phyloP scores from a whole-genome alignment of 2,329 filamentous ascomycete species.

The Monosporascus sp. region DNA sequence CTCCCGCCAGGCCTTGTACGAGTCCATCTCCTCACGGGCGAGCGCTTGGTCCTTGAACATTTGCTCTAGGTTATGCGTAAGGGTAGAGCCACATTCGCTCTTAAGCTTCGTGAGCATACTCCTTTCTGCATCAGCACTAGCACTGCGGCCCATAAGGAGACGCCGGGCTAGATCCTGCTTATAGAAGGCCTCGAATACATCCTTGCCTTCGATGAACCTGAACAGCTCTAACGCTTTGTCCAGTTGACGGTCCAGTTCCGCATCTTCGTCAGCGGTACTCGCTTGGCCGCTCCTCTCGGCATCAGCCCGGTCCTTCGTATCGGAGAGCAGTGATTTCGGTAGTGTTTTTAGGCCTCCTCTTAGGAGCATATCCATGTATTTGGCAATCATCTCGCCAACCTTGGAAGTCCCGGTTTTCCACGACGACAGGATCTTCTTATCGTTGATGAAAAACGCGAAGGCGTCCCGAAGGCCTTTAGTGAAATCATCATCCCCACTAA shows the following conservation, averaged over 20 bases:
- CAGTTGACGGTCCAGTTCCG: conserved; percentile 84
- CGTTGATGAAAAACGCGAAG: conserved; percentile 90
- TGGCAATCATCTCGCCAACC: conserved; percentile 97
- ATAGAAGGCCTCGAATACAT: conserved; percentile 98
- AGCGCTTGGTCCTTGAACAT: conserved; percentile 99
- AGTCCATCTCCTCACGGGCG: conserved; percentile 85
- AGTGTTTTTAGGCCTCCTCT: conserved; percentile 82
- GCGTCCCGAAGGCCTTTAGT: conserved; percentile 75
- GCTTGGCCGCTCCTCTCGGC: conserved; percentile 59
- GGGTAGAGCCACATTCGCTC: conserved; percentile 86
- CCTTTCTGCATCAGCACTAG: conserved; percentile 89
- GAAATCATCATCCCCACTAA: conserved; percentile 71
- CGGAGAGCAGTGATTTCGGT: conserved; percentile 61
- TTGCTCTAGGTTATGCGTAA: conserved; percentile 94
- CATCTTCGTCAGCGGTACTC: conserved; percentile 78
- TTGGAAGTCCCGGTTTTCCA: conserved; percentile 85
- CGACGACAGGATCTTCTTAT: conserved; percentile 64
- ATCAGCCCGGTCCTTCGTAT: conserved; percentile 50
- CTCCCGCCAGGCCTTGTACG: conserved; percentile 67
- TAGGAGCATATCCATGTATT: conserved; percentile 86
- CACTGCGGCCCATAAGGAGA: conserved; percentile 85
- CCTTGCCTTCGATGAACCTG: conserved; percentile 94
- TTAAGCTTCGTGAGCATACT: conserved; percentile 92
- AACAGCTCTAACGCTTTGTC: conserved; percentile 93
- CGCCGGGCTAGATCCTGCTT: conserved; percentile 92